phyloP scores from a whole-genome alignment of 148 eudicot genomes.

The Tetragonia tetragonoides region DNA sequence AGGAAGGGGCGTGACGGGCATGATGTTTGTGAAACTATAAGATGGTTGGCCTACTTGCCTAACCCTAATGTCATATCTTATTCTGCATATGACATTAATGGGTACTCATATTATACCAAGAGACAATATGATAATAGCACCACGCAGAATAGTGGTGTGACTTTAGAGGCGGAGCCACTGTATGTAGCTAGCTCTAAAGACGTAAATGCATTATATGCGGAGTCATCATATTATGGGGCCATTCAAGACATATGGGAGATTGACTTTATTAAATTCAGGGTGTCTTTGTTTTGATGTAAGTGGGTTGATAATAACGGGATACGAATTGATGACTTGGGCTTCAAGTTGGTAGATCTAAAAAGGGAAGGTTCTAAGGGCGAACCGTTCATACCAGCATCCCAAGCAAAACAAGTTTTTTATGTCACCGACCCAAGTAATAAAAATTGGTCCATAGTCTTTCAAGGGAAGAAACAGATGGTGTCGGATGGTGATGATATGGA shows the following conservation, averaged over 20 bases:
- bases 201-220: not conserved
- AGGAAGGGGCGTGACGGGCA: too few relatives aligned
- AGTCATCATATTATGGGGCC: too few relatives aligned
- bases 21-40: not conserved
- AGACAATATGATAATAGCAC: not conserved
- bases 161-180: not conserved
- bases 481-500: too few relatives aligned
- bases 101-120: not conserved
- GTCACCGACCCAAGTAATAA: not conserved
- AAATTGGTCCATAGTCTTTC: not conserved
- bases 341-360: not conserved
- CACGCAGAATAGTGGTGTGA: slow-evolving; percentile 1
- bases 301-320: not conserved
- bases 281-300: too few relatives aligned
- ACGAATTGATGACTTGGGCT: not conserved
- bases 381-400: not conserved
- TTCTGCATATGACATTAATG: not conserved
- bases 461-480: not conserved
- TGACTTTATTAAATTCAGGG: too few relatives aligned
- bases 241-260: too few relatives aligned
- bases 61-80: not conserved
- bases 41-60: not conserved
- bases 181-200: not conserved
- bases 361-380: not conserved
- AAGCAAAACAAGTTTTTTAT: not conserved